These are phyloP conservation scores for Penicillium manginii DNA, from an alignment of 495 filamentous ascomycete species.

Conservation along the genomic window DNA sequence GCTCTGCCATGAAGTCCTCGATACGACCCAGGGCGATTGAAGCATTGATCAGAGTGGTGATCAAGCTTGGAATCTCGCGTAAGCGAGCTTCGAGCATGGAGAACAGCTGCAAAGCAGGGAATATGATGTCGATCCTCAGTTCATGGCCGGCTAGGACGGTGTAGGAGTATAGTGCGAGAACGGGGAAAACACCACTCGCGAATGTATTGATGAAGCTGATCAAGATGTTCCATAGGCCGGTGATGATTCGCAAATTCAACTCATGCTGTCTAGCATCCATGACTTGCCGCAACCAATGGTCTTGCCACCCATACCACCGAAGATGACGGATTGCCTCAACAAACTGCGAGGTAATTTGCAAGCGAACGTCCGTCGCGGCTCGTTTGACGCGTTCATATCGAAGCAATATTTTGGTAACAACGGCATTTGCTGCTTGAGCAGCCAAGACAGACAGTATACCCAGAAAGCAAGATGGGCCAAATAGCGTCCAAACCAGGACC, in stretches of 20 bases:
- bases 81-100: constrained; percentile 69
- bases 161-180: constrained; percentile 78
- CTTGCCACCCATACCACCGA: constrained; percentile 87
- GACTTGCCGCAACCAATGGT: constrained; percentile 73
- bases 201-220: constrained; percentile 66
- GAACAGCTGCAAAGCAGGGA: constrained; percentile 80
- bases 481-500: constrained; percentile 70
- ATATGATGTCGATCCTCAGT: constrained; percentile 75
- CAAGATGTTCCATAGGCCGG: constrained; percentile 59
- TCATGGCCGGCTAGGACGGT: constrained; percentile 66
- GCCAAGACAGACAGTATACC: constrained; percentile 66
- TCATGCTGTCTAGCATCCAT: constrained; percentile 72
- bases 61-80: constrained; percentile 69
- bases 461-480: constrained; percentile 78
- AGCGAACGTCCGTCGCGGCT: constrained; percentile 67
- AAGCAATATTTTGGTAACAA: constrained; percentile 63
- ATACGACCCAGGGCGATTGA: constrained; percentile 76
- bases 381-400: constrained; percentile 66
- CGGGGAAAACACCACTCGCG: constrained; percentile 71
- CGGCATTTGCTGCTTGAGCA: constrained; percentile 65
- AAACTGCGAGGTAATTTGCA: constrained; percentile 77
- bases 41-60: constrained; percentile 74
- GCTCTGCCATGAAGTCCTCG: constrained; percentile 82
- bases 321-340: constrained; percentile 84
- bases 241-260: constrained; percentile 65